Base-by-base conservation (phyloP, 148 eudicot genomes). In the Mesembryanthemum crystallinum region DNA sequence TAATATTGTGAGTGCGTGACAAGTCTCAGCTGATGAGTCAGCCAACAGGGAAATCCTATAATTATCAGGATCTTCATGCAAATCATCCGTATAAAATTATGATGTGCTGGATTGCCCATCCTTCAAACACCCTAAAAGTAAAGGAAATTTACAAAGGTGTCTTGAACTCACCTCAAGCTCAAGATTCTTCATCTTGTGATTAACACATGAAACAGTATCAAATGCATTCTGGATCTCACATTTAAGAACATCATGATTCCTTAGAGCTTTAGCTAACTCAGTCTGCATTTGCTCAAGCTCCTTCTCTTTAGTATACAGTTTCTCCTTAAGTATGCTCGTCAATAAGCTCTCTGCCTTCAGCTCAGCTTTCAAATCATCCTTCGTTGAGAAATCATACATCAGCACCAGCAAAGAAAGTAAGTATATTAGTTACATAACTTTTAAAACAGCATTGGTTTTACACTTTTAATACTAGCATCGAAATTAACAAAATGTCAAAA, bases 171-270 rank as follows among this genome's bases (percentile, higher is more conserved):
- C 83, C 83, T 81, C 74, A 73, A 81, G 83, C 64, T 81, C 83
- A 3, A 77, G 79, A 77, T 67, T 81, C 80, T 81, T 81, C 83
- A 81, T 67, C 71, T 73, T 77, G 62, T 81, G 83, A 73, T 77
- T 81, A 20, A 73, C 62, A 66, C 83, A 77, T 49, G 83, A 81
- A 62, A 81, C 55, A 24, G 74, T 68, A 74, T 81, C 83, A 67
- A 69, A 64, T 67, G 80, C 74, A 49, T 73, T 70, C 51, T 77
- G 80, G 8, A 81, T 73, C 70, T 81, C 83, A 8, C 60, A 51
- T 57, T 81, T 77, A 39, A 81, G 77, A 5, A 29, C 66, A 18
- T 81, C 80, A 68, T 51, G 69, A 43, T 76, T 81, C 42, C 69
- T 69, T 33, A 73, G 32, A 21, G 77, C 77, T 61, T 74, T 64